Conservation (phyloP, 768 basidiomycete genomes). For the Royoungia palumana region DNA sequence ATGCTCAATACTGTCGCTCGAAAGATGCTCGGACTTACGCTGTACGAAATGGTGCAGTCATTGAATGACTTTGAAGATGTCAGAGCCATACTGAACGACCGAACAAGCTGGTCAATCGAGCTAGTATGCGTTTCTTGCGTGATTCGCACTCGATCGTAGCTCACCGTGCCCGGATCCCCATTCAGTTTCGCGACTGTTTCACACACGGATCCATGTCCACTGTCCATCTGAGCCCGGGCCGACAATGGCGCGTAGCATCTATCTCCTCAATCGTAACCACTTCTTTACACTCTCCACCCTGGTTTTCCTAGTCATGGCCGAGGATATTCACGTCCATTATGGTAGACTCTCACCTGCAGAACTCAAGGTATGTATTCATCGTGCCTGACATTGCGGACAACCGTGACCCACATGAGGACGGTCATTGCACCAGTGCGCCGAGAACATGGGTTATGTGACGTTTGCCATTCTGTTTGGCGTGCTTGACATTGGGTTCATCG, state of each 20-base stretch:
- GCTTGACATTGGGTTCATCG: slow-evolving; percentile 18
- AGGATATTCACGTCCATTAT: slow-evolving; percentile 17
- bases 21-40: slow-evolving; percentile 7
- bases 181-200: slow-evolving; percentile 6
- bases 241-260: slow-evolving; percentile 13
- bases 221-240: not conserved
- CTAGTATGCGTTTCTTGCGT: slow-evolving; percentile 8
- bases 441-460: slow-evolving; percentile 8
- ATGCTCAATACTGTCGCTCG: not conserved
- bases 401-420: not conserved
- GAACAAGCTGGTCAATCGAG: slow-evolving; percentile 21
- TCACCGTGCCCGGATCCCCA: not conserved
- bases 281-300: slow-evolving; percentile 12
- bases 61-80: slow-evolving; percentile 22
- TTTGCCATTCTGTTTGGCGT: slow-evolving; percentile 16
- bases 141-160: not conserved
- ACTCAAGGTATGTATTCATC: slow-evolving; percentile 13
- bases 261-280: slow-evolving; percentile 4
- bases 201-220: not conserved
- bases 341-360: slow-evolving; percentile 17
- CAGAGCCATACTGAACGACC: slow-evolving; percentile 11
- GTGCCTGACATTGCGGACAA: not conserved
- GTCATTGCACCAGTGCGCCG: slow-evolving; percentile 1
- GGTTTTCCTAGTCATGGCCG: slow-evolving; percentile 18
- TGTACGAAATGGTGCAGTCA: slow-evolving; percentile 15